Conservation (phyloP, 2,329 filamentous ascomycete genomes). For the Sarocladium strictum region DNA sequence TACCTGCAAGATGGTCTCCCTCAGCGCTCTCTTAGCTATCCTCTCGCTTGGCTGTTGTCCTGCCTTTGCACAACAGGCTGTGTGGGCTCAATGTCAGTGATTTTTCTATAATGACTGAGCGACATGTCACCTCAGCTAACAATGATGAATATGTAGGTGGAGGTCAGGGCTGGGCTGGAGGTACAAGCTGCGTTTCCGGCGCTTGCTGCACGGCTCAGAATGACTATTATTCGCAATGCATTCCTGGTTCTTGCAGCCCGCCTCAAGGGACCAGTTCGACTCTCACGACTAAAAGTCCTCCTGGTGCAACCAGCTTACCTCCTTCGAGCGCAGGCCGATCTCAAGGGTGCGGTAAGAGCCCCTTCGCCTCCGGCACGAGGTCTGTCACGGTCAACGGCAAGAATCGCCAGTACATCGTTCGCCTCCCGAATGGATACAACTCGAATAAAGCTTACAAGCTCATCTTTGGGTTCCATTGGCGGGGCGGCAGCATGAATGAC, state of each 20-base stretch:
- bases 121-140: neutral
- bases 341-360: neutral
- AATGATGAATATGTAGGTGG: neutral
- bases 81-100: neutral
- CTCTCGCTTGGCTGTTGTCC: neutral
- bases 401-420: conserved; percentile 30
- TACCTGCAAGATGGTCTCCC: neutral
- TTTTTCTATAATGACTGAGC: neutral
- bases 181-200: neutral
- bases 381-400: conserved; percentile 15
- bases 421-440: conserved; percentile 33
- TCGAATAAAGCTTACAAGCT: conserved; percentile 30
- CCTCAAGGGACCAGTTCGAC: neutral
- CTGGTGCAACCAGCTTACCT: neutral
- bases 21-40: neutral
- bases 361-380: neutral
- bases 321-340: neutral
- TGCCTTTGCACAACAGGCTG: neutral
- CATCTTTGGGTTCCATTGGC: conserved; percentile 34
- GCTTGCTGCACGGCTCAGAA: neutral
- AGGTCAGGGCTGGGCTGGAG: neutral
- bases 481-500: conserved; percentile 28
- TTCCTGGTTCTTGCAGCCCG: neutral
- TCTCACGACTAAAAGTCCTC: neutral
- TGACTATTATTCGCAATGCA: neutral